Conservation (phyloP, 768 basidiomycete genomes). For the Agaricus subrufescens region DNA sequence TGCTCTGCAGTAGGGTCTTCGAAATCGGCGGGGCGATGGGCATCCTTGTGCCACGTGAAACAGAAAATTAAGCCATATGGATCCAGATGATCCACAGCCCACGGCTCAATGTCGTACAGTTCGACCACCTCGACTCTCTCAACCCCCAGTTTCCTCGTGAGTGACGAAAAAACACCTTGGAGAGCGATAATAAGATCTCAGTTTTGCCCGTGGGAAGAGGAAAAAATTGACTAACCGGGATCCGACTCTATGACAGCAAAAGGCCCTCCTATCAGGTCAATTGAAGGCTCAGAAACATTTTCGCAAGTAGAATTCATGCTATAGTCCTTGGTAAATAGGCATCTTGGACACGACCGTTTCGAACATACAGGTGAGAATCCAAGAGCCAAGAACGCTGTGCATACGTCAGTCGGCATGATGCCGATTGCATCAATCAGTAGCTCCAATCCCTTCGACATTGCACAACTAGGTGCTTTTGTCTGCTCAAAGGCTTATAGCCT, state of each 20-base stretch:
- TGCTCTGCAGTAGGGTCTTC: conserved; percentile 49
- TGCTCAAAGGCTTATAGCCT: not conserved
- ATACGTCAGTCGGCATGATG: not conserved
- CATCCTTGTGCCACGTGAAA: conserved; percentile 52
- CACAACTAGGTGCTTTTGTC: not conserved
- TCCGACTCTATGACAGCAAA: conserved; percentile 61
- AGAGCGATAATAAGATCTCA: not conserved
- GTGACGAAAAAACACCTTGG: conserved; percentile 53
- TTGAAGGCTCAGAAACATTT: not conserved
- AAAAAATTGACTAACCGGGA: conserved; percentile 28
- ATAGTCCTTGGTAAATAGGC: not conserved
- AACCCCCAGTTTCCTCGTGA: conserved; percentile 51
- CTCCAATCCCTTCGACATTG: no score
- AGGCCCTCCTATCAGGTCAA: conserved; percentile 56
- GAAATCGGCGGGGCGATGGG: conserved; percentile 40
- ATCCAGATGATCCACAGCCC: conserved; percentile 55
- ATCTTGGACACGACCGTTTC: not conserved
- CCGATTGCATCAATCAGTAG: not conserved
- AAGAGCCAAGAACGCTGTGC: not conserved
- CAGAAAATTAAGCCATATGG: conserved; percentile 62
- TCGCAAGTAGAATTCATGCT: not conserved
- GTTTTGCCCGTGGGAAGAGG: not conserved
- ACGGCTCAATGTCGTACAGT: conserved; percentile 59
- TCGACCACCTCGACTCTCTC: conserved; percentile 50
- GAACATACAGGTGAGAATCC: not conserved